Evolutionary conservation across 169 alveolate species (phyloP), one percentile per base, ranked within the genome.

Genomic region (Plasmodium vivax): DNA sequence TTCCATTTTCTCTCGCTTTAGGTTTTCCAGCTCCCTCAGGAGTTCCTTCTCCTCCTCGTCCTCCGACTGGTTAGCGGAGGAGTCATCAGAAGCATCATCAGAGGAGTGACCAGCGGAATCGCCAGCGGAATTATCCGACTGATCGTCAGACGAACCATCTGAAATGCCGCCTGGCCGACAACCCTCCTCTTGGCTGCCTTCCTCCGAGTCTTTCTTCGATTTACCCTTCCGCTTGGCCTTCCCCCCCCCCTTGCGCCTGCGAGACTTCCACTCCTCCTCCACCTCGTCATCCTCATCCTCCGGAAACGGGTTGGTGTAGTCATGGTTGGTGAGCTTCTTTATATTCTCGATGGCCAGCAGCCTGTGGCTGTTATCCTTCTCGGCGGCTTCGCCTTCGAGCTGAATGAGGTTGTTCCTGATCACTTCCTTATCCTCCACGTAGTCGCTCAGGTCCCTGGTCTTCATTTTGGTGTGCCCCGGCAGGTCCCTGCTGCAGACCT

Each of bases 11-110:
- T 98, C 98, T 72, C 96, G 91, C 93, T 98, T 98, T 27, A 98
- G 98, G 95, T 98, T 98, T 95, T 97, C 98, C 82, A 97, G 96
- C 92, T 98, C 99, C 80, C 97, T 85, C 97, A 98, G 91, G 71
- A 98, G 95, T 85, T 97, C 98, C 83, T 98, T 95, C 79, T 96
- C 99, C 51, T 98, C 99, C 54, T 84, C 94, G 54, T 92, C 96
- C 19, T 43, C 68, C 14, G 74, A 73, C 14, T 73, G 36, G 23
- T 58, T 62, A 9, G 91, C 90, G 3, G 41, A 14, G n/a, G 73
- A 91, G 3, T 43, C 75, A 30, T 73, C 92, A 32, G 62, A 27
- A 1, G 7, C 0, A 1, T n/a, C 45, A 0, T 58, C 74, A 6
- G 45, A 9, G 1, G 7, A 32, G 2, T 47, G 58, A 47, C 58